Evolutionary conservation across 2,329 filamentous ascomycete genomes (phyloP).

Genomic region (Pyrenophora seminiperda): DNA sequence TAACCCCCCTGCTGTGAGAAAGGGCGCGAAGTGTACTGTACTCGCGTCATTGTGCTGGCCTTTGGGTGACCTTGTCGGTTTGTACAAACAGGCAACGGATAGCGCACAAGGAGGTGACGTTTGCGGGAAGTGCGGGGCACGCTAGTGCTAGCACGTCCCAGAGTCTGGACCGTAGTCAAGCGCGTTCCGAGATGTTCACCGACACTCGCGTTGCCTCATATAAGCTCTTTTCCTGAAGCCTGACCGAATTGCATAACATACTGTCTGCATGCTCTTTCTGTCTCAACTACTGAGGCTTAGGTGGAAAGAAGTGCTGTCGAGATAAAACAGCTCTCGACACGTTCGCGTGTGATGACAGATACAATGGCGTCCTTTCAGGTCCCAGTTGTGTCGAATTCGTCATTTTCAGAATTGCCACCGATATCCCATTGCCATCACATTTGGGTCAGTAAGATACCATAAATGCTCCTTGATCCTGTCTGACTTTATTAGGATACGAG

Average conservation of each 20-base stretch:
- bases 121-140: constrained; percentile 3
- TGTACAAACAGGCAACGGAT: too few relatives aligned
- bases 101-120: too few relatives aligned
- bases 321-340: constrained; percentile 14
- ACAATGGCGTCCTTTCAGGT: constrained; percentile 36
- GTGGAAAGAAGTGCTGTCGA: constrained; percentile 28
- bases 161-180: not conserved
- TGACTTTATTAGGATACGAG: constrained; percentile 38
- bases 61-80: too few relatives aligned
- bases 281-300: constrained; percentile 21
- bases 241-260: not conserved
- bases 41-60: too few relatives aligned
- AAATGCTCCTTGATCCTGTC: not conserved
- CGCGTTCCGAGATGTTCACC: constrained; percentile 6
- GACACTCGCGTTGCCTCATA: constrained; percentile 2
- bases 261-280: constrained; percentile 23
- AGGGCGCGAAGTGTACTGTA: too few relatives aligned
- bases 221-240: constrained; percentile 14
- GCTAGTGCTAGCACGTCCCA: constrained; percentile 4
- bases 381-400: constrained; percentile 21
- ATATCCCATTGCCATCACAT: constrained; percentile 34
- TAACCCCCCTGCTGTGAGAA: too few relatives aligned
- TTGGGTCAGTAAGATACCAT: constrained; percentile 28
- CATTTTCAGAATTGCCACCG: constrained; percentile 20
- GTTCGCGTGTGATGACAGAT: constrained; percentile 3